phyloP scores from a whole-genome alignment of 2,329 filamentous ascomycete genomes.

The Purpureocillium lavendulum region DNA sequence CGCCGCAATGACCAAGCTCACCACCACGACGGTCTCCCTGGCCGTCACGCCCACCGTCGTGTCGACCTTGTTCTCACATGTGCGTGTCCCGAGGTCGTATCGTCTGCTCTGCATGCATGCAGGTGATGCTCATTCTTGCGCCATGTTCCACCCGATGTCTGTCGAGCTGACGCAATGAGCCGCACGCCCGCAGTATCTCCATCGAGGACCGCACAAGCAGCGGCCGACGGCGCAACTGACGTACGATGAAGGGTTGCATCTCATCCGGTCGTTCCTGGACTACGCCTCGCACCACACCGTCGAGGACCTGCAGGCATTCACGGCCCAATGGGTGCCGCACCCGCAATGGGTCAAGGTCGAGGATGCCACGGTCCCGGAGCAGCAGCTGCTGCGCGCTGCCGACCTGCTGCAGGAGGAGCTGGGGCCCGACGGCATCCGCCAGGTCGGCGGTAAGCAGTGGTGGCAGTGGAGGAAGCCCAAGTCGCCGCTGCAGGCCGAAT shows the following conservation, averaged over 20 bases:
- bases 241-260: conserved; percentile 84
- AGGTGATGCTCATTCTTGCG: no score
- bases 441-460: conserved; percentile 76
- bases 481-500: conserved; percentile 68
- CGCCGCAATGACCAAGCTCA: conserved; percentile 45
- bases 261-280: conserved; percentile 77
- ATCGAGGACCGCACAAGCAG: conserved; percentile 64
- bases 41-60: conserved; percentile 84
- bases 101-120: no score
- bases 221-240: conserved; percentile 86
- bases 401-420: conserved; percentile 62
- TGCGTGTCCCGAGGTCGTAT: conserved; percentile 42
- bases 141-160: no score
- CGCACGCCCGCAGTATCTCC: conserved; percentile 56
- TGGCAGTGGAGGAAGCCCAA: conserved; percentile 77
- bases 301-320: conserved; percentile 89
- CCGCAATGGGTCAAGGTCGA: conserved; percentile 83
- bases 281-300: conserved; percentile 85
- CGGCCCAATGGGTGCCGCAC: conserved; percentile 81
- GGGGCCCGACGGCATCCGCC: conserved; percentile 64
- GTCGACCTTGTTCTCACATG: conserved; percentile 79
- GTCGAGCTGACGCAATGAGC: no score
- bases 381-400: conserved; percentile 59
- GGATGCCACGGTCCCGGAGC: conserved; percentile 53
- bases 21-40: conserved; percentile 71